These are phyloP conservation scores for Teratosphaeria destructans DNA, from an alignment of 2,329 filamentous ascomycete species.

Conservation along the genomic window DNA sequence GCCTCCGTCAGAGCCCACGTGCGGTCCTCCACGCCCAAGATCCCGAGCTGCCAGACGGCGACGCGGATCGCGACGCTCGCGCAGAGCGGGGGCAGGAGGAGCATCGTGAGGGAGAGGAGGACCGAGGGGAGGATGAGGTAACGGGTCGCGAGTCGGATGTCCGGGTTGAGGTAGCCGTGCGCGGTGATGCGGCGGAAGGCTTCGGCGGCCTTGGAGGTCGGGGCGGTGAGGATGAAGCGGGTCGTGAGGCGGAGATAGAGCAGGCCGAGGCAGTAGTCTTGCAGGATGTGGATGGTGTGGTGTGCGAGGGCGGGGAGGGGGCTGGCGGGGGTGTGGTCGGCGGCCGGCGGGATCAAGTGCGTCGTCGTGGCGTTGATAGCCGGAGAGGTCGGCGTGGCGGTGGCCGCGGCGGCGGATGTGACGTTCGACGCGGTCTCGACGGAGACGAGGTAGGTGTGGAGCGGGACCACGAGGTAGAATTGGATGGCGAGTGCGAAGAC, in stretches of 20 bases:
- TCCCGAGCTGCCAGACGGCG: neutral
- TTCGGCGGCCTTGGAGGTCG: constrained; percentile 58
- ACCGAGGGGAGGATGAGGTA: constrained; percentile 73
- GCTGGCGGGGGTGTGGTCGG: neutral
- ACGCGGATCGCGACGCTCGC: constrained; percentile 19
- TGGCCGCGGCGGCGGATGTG: neutral
- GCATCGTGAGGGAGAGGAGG: constrained; percentile 50
- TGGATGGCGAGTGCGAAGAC: constrained; percentile 72
- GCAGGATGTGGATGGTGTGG: constrained; percentile 76
- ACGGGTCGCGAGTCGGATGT: constrained; percentile 68
- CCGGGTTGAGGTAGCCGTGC: constrained; percentile 67
- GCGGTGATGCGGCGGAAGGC: constrained; percentile 60
- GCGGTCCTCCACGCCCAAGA: neutral
- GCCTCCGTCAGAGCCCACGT: neutral
- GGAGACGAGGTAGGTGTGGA: constrained; percentile 61
- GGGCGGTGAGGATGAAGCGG: constrained; percentile 57
- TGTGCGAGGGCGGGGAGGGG: constrained; percentile 22
- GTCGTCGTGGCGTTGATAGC: constrained; percentile 11
- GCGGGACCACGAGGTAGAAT: constrained; percentile 75
- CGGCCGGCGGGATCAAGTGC: neutral
- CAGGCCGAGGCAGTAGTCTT: constrained; percentile 88
- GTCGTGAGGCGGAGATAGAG: constrained; percentile 76
- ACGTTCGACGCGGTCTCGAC: constrained; percentile 2
- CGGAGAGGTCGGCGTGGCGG: neutral
- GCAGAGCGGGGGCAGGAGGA: constrained; percentile 56